Evolutionary conservation across 495 filamentous ascomycete species (phyloP), one percentile per base, ranked within the genome.

Genomic region (Penicillium soppii): DNA sequence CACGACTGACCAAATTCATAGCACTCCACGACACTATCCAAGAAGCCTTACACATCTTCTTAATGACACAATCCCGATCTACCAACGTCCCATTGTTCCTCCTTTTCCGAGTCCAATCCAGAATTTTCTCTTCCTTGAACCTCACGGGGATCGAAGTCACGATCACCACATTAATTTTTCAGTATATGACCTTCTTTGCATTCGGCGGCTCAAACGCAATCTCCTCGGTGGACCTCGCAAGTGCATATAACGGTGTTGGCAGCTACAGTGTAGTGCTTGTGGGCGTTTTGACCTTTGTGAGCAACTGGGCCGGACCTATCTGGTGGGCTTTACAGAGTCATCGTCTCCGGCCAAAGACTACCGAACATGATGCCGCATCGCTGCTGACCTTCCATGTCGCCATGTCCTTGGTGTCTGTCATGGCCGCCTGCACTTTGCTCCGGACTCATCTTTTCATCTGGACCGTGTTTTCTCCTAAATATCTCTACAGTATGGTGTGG

Each of bases 391-490:
- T 86, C 19, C 92, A 90, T 56, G 65, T 77, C 26, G 74, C 85
- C 6, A 66, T 69, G 3, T 78, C 78, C 19, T 66, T 87, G 46
- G 66, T 82, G 15, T 86, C 81, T 26, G 89, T 96, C 7, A 96
- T 96, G 91, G 82, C 78, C 21, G 90, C 95, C 23, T 99, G 95
- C 64, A 90, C 89, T 50, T 71, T 79, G 9, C 62, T 97, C 61
- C 76, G 94, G 58, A 88, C 86, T 36, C 95, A 99, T 76, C 71
- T 99, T 53, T 99, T 99, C 69, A 89, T 99, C 47, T 99, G 95
- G 95, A 97, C 91, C 0, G 95, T 99, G 23, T 99, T 99, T 69
- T 91, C 87, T 43, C 95, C 95, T 4, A 99, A 97, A 69, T 99
- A 90, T 71, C 68, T 99, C 56, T 97, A 94, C 66, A 85, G 80